Evolutionary conservation across 2,329 filamentous ascomycete species (phyloP).

Genomic region (Fusarium tjaetaba): DNA sequence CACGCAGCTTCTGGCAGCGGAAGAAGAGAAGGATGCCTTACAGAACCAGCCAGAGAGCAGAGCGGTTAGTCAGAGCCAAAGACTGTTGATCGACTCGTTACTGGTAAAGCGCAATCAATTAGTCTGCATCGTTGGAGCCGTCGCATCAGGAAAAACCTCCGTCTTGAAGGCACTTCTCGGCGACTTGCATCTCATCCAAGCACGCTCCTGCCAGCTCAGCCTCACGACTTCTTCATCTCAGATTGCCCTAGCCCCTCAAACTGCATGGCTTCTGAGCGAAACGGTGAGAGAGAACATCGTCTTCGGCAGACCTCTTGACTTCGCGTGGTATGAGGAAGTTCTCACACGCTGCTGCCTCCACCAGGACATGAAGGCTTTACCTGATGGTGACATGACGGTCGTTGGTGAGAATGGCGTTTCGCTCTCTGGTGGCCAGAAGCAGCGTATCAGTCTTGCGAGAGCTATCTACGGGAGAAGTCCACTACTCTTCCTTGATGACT

Average conservation of each 20-base stretch:
- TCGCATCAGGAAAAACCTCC: conserved; percentile 21
- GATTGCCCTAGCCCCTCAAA: conserved; percentile 10
- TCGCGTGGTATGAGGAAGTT: conserved; percentile 19
- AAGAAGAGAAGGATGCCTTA: not conserved
- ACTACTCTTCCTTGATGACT: conserved; percentile 23
- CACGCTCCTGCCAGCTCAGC: not conserved
- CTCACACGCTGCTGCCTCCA: conserved; percentile 17
- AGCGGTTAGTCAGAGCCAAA: not conserved
- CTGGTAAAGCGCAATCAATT: conserved; percentile 2
- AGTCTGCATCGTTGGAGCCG: conserved; percentile 12
- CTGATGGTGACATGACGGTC: conserved; percentile 24
- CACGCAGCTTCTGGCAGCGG: not conserved
- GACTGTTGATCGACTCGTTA: not conserved
- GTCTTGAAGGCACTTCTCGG: conserved; percentile 7
- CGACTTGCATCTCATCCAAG: conserved; percentile 16
- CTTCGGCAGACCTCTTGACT: conserved; percentile 3
- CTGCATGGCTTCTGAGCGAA: conserved; percentile 21
- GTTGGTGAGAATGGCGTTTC: conserved; percentile 27
- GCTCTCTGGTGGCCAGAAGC: conserved; percentile 20
- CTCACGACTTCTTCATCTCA: conserved; percentile 1
- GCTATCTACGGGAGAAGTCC: conserved; percentile 16
- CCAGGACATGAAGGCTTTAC: conserved; percentile 4
- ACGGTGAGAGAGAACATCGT: conserved; percentile 22
- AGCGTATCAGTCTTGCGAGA: conserved; percentile 24
- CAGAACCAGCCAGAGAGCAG: not conserved